Conservation (phyloP, 805 yeast species). For the Wickerhamiella domercqiae region DNA sequence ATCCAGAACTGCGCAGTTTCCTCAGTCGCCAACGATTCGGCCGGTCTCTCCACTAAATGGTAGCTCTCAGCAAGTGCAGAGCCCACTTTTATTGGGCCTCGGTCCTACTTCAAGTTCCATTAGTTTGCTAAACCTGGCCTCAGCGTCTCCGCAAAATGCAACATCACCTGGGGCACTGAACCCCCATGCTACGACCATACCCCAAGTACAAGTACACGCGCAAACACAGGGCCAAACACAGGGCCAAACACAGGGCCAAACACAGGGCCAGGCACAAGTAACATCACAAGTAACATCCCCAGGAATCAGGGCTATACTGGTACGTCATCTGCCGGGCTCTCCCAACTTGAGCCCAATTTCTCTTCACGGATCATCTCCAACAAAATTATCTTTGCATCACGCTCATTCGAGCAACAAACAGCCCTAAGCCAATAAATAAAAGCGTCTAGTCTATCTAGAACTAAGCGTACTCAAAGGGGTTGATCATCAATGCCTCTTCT, state of each 20-base stretch:
- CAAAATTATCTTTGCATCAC: too few relatives aligned
- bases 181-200: too few relatives aligned
- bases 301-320: neutral
- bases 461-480: constrained; percentile 14
- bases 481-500: constrained; percentile 15
- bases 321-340: neutral
- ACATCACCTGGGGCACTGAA: too few relatives aligned
- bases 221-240: too few relatives aligned
- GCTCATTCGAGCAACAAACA: too few relatives aligned
- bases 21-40: constrained; percentile 2
- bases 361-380: neutral
- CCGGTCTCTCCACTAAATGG: constrained; percentile 3
- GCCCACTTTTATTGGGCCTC: neutral
- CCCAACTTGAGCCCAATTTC: neutral
- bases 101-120: neutral
- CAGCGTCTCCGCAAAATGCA: too few relatives aligned
- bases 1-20: neutral
- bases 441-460: too few relatives aligned
- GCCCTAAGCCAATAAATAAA: too few relatives aligned
- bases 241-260: too few relatives aligned
- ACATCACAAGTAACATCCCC: neutral
- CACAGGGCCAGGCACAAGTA: neutral
- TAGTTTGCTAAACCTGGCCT: neutral
- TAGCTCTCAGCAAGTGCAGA: neutral
- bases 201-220: too few relatives aligned